A percentile compares a stretch with the other conserved stretches of the same genome.
phyloP scores from a whole-genome alignment of 768 basidiomycete species.

The Neoboletus brunneissimus region DNA sequence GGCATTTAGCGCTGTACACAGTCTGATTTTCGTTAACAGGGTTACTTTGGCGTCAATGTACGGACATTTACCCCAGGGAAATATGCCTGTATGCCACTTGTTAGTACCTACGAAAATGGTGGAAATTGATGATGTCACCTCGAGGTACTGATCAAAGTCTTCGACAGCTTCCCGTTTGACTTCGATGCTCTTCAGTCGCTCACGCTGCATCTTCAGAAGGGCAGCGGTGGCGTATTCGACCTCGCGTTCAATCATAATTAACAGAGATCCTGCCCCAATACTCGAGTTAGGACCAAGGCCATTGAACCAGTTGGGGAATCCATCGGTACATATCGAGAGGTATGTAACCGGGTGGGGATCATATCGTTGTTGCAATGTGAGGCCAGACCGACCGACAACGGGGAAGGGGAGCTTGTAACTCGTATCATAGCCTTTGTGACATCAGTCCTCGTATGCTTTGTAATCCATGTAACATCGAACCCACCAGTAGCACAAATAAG shows the following conservation, averaged over 20 bases:
- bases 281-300: conserved; percentile 54
- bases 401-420: conserved; percentile 47
- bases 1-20: conserved; percentile 55
- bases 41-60: background rate
- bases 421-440: conserved; percentile 40
- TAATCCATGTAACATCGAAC: background rate
- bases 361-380: conserved; percentile 52
- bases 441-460: background rate
- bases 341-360: conserved; percentile 56
- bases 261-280: conserved; percentile 54
- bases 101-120: background rate
- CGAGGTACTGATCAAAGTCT: conserved; percentile 60
- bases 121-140: conserved; percentile 32
- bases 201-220: conserved; percentile 58
- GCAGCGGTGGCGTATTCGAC: conserved; percentile 56
- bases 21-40: conserved; percentile 38
- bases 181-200: conserved; percentile 60
- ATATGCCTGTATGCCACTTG: conserved; percentile 6
- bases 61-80: conserved; percentile 10
- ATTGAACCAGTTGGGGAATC: conserved; percentile 70
- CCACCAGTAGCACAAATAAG: conserved; percentile 61
- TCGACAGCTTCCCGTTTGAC: conserved; percentile 55
- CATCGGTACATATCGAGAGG: conserved; percentile 55
- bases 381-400: conserved; percentile 52
- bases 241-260: conserved; percentile 53